Percentiles rank a stretch among this genome's conserved stretches.
Evolutionary conservation across 2,329 filamentous ascomycete species (phyloP).

Genomic region (Phyllosticta citriasiana): DNA sequence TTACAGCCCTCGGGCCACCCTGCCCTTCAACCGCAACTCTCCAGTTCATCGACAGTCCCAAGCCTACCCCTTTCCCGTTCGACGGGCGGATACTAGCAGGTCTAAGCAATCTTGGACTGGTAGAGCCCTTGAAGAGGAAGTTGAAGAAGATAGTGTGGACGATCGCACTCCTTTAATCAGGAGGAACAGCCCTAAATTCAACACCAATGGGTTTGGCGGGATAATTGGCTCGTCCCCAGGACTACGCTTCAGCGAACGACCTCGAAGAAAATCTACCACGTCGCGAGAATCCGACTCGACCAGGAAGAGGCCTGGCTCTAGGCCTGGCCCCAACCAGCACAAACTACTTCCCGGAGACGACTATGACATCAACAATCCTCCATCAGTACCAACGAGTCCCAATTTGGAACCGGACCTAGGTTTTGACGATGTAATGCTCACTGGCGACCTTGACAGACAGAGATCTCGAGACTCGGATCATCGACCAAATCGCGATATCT

Average conservation of each 20-base stretch:
- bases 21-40: conserved; percentile 13
- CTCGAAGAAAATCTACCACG: conserved; percentile 22
- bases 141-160: conserved; percentile 28
- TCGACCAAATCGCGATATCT: conserved; percentile 29
- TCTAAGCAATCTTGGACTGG: conserved; percentile 15
- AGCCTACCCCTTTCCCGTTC: conserved; percentile 3
- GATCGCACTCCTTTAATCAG: conserved; percentile 48
- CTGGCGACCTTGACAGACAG: conserved; percentile 46
- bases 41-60: conserved; percentile 13
- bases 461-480: conserved; percentile 16
- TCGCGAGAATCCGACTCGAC: conserved; percentile 23
- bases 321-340: conserved; percentile 20
- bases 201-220: conserved; percentile 18
- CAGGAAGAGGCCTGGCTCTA: conserved; percentile 12
- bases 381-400: conserved; percentile 51
- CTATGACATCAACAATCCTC: conserved; percentile 57
- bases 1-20: conserved; percentile 19
- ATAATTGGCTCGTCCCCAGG: conserved; percentile 26
- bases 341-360: conserved; percentile 27
- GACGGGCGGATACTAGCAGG: not conserved
- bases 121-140: conserved; percentile 36
- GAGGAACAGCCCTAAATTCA: conserved; percentile 23
- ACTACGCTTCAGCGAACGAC: conserved; percentile 19
- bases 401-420: conserved; percentile 42
- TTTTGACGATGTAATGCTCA: conserved; percentile 57